phyloP scores from a whole-genome alignment of 208 protist species.

The Crithidia sp. region DNA sequence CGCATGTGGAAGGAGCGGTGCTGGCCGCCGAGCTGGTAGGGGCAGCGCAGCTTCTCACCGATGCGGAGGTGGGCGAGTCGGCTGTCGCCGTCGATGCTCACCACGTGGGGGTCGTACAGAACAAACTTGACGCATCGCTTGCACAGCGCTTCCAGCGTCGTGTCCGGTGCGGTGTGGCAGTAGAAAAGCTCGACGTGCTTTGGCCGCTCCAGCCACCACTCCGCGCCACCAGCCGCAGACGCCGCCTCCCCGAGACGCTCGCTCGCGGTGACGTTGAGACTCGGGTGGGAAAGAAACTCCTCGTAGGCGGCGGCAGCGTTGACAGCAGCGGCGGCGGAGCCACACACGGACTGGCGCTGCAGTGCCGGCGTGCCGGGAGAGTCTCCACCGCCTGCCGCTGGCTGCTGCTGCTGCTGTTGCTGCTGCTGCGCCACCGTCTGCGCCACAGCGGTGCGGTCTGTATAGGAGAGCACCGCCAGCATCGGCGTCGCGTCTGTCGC shows the following conservation, averaged over 20 bases:
- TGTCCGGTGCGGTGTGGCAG: slow-evolving; percentile 68
- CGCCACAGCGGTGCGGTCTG: slow-evolving; percentile 57
- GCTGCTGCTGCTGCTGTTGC: too few relatives aligned
- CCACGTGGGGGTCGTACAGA: slow-evolving; percentile 66
- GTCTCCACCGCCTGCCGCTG: not conserved
- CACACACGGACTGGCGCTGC: slow-evolving; percentile 1
- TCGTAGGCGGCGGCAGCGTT: slow-evolving; percentile 1
- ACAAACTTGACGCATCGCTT: slow-evolving; percentile 77
- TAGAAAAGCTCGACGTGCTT: slow-evolving; percentile 82
- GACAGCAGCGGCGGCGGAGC: not conserved
- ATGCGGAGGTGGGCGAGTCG: slow-evolving; percentile 58
- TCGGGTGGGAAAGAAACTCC: not conserved
- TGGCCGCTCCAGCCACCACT: slow-evolving; percentile 75
- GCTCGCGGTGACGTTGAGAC: not conserved
- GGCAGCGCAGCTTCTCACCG: slow-evolving; percentile 70
- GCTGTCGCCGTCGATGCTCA: slow-evolving; percentile 73
- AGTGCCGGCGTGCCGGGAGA: slow-evolving; percentile 3
- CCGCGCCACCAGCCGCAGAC: slow-evolving; percentile 7
- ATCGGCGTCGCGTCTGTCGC: slow-evolving; percentile 22
- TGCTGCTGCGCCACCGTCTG: slow-evolving; percentile 2
- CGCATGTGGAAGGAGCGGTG: slow-evolving; percentile 75
- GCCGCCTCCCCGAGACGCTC: slow-evolving; percentile 5
- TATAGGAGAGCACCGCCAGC: slow-evolving; percentile 59
- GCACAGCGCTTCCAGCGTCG: slow-evolving; percentile 72
- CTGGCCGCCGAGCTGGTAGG: slow-evolving; percentile 53